Conservation (phyloP, 2,329 filamentous ascomycete genomes). For the Fusarium agapanthi region DNA sequence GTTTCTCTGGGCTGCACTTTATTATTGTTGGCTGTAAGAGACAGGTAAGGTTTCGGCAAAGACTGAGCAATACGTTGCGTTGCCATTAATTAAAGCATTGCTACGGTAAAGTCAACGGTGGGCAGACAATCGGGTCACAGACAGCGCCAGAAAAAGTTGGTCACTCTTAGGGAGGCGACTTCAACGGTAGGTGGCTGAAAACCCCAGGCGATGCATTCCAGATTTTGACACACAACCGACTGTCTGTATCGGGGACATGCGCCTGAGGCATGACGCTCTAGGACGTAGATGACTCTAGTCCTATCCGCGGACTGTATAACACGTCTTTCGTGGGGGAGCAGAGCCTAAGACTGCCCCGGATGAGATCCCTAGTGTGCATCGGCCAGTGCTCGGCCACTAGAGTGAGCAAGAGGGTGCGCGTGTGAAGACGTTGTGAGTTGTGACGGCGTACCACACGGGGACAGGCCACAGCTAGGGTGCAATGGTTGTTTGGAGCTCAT, state of each 20-base stretch:
- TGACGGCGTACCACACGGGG: conserved; percentile 30
- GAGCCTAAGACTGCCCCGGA: conserved; percentile 29
- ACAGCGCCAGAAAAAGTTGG: conserved; percentile 24
- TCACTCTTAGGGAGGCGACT: conserved; percentile 17
- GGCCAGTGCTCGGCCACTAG: conserved; percentile 23
- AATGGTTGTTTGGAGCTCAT: conserved; percentile 37
- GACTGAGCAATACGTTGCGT: not conserved
- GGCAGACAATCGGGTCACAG: conserved; percentile 30
- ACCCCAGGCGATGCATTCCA: conserved; percentile 24
- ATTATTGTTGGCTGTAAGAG: conserved; percentile 29
- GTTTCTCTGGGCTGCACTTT: conserved; percentile 15
- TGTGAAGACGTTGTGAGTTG: conserved; percentile 32
- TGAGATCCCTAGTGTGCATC: conserved; percentile 24
- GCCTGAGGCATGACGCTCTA: not conserved
- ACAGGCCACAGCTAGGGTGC: conserved; percentile 37
- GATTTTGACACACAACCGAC: conserved; percentile 21
- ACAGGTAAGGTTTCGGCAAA: conserved; percentile 10
- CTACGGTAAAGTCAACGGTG: conserved; percentile 18
- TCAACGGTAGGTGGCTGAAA: conserved; percentile 14
- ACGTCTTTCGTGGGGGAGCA: conserved; percentile 11
- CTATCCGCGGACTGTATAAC: conserved; percentile 13
- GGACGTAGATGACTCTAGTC: conserved; percentile 11
- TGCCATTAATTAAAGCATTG: conserved; percentile 17
- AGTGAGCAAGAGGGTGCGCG: conserved; percentile 27
- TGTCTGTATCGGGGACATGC: conserved; percentile 1